phyloP scores from a whole-genome alignment of 73 alveolate genomes.

The Tetrahymena malaccensis region DNA sequence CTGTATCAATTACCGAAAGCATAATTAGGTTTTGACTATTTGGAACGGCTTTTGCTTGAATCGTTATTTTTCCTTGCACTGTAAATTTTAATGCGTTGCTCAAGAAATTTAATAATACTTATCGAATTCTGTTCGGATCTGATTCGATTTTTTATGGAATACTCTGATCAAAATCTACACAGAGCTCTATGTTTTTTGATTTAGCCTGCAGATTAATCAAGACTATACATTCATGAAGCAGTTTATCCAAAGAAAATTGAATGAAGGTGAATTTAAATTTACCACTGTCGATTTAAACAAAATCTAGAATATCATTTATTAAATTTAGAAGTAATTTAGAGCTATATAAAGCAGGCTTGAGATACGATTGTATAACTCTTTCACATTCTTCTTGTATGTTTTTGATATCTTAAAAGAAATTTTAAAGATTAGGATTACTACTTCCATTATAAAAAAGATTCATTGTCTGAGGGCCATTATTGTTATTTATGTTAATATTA shows the following conservation, averaged over 20 bases:
- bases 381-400: not conserved
- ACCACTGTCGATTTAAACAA: constrained; percentile 20
- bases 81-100: constrained; percentile 48
- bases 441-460: not conserved
- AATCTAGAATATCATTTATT: constrained; percentile 33
- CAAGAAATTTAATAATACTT: constrained; percentile 36
- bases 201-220: constrained; percentile 23
- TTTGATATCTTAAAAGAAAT: not conserved
- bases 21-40: constrained; percentile 8
- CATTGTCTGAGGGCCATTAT: not conserved
- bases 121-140: constrained; percentile 35
- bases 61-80: constrained; percentile 11
- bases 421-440: not conserved
- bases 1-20: constrained; percentile 54
- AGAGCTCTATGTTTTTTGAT: constrained; percentile 3
- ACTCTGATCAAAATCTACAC: not conserved
- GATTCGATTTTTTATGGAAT: constrained; percentile 8
- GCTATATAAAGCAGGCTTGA: constrained; percentile 15
- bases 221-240: constrained; percentile 16
- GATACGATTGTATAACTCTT: not conserved
- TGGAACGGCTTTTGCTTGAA: not conserved
- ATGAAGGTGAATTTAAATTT: constrained; percentile 21
- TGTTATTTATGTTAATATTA: not conserved
- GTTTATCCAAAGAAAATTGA: not conserved
- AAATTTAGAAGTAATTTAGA: constrained; percentile 13